Base-by-base conservation (phyloP, 176 grass and related monocot species). In the Luzula sylvatica region DNA sequence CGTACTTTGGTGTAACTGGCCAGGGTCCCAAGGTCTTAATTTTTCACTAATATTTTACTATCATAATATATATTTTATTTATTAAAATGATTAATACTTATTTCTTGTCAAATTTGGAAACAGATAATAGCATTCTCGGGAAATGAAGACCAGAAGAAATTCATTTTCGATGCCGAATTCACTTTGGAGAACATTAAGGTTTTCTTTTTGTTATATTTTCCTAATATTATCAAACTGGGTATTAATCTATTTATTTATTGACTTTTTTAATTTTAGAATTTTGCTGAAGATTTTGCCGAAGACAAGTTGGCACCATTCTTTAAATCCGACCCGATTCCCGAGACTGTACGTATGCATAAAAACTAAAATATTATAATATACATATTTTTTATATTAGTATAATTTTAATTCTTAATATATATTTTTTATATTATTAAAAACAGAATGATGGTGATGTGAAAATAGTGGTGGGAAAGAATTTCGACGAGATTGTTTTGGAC, bases 41-140 rank as follows among this genome's bases (percentile, higher is more conserved):
- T 53, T 26, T 29, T 29, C 20, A 11, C 3, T 38, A 56, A 3
- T 44, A 41, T 24, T 28, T 46, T 45, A 68, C 1, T 61, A 27
- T 14, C n/a, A 16, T 38, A 20, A 20, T 30, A 15, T 54, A 9
- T 30, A 30, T 61, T 15, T 52, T 51, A 40, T 2, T 5, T 23
- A 61, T 42, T 44, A 39, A 15, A 41, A 53, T 49, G 13, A 30
- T 66, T 5, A 25, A 50, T 43, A 6, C 39, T 20, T 29, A 22
- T 9, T 47, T 68, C 56, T 0, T 13, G 8, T 68, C 41, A 35
- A 23, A 53, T 46, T 63, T 16, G 24, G 49, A 65, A 44, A n/a
- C 61, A 96, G 92, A 50, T 96, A 72, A 77, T 96, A 70, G 92
- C 85, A 72, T 96, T 86, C 57, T 76, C 77, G 15, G 92, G 85